Evolutionary conservation across 805 yeast genomes (phyloP).

Genomic region (Lipomyces japonicus): DNA sequence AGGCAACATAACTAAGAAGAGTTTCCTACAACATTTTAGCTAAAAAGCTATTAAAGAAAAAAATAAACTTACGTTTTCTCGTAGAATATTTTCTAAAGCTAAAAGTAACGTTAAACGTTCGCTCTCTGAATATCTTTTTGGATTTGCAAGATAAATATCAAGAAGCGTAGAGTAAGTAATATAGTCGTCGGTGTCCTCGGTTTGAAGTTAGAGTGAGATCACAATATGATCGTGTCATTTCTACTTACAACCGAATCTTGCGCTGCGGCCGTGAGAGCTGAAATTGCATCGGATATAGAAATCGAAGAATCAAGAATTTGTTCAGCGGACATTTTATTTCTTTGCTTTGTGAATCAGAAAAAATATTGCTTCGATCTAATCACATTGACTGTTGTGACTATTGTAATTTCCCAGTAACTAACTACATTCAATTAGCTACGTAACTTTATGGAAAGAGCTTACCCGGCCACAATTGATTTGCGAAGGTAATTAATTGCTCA

Average conservation of each 20-base stretch:
- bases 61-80: conserved; percentile 25
- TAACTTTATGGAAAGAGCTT: too few species aligned
- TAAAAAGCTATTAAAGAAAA: not conserved
- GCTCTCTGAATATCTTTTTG: conserved; percentile 43
- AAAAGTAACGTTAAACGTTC: conserved; percentile 53
- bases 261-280: conserved; percentile 22
- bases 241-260: conserved; percentile 23
- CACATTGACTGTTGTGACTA: too few species aligned
- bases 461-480: too few species aligned
- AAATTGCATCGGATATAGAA: too few species aligned
- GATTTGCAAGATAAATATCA: conserved; percentile 56
- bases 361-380: too few species aligned
- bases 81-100: conserved; percentile 45
- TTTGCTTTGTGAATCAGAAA: too few species aligned
- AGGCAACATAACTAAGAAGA: conserved; percentile 66
- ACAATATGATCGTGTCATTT: not conserved
- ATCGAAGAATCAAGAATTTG: too few species aligned
- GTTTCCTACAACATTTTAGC: conserved; percentile 38
- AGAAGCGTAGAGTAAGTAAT: conserved; percentile 68
- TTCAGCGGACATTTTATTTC: too few species aligned
- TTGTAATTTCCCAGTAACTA: too few species aligned
- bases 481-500: too few species aligned
- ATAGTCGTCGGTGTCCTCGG: conserved; percentile 56
- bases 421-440: too few species aligned
- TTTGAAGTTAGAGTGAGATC: too few species aligned